Base-by-base conservation (phyloP, 768 basidiomycete genomes). In the Boletus huronensis region DNA sequence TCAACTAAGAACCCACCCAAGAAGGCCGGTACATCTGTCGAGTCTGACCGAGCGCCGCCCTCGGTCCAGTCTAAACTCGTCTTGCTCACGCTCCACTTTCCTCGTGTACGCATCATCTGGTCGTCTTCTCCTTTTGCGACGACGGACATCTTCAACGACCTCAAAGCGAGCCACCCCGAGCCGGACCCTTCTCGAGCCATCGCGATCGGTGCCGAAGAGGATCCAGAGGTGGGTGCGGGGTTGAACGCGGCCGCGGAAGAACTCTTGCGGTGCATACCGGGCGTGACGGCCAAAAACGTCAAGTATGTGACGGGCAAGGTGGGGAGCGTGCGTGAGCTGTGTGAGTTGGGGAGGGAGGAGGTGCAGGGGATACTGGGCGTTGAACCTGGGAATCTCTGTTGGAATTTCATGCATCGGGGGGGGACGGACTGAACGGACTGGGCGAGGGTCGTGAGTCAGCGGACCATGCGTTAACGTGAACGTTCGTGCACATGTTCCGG, bases 101-200 rank as follows among this genome's bases (percentile, higher is more conserved):
- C 95, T 0, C 87, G 91, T 14, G 75, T 99, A 3, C 85, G 93
- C 41, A 90, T 98, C 65, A 90, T 99, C 67, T 98, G 97, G 97
- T 94, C 94, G 0, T 94, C 94, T 2, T 98, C 95, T 1, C 92
- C 97, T 0, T 91, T 93, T 64, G 88, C 90, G 19, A 94, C 93
- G 0, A 81, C 92, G 0, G 88, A 93, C 54, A 93, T 98, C 52
- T 95, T 98, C 77, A 83, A 82, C 44, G 97, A 98, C 65, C 84
- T 99, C 32, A 99, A 99, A 65, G 57, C 73, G 31, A 85, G 87
- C 61, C 81, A 82, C 43, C 72, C 82, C 0, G 93, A 99, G 67
- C 97, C 97, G 0, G 88, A 96, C 57, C 80, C 85, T 9, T 64
- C 74, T 14, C 81, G 81, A 39, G 94, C 97, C 0, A 82, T 93